Evolutionary conservation across 1,284 basidiomycete species (phyloP).

Genomic region (Trichosporon sp.): DNA sequence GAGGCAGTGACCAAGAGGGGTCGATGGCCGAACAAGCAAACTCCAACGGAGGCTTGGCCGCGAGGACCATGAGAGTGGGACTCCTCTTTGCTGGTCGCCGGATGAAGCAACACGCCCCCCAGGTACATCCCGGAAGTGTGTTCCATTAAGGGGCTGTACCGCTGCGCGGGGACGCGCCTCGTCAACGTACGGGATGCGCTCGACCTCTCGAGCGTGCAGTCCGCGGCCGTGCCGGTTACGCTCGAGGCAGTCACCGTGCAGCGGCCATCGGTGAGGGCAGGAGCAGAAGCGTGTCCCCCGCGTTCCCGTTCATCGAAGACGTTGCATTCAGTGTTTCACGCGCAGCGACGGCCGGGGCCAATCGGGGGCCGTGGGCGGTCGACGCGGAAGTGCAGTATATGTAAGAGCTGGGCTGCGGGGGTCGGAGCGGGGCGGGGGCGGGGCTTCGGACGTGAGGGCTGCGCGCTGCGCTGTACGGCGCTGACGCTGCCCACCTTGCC

Average conservation of each 20-base stretch:
- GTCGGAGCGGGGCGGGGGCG: neutral
- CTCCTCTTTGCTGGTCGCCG: neutral
- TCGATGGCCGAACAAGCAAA: neutral
- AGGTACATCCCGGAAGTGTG: neutral
- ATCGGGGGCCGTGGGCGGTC: neutral
- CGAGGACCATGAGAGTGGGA: neutral
- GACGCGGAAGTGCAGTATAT: neutral
- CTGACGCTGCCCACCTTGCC: neutral
- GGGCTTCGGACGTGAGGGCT: neutral
- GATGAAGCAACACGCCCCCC: neutral
- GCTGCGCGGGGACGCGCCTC: neutral
- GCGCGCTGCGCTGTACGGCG: too few relatives aligned
- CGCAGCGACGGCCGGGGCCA: neutral
- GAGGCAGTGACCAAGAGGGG: neutral
- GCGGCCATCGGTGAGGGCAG: too few relatives aligned
- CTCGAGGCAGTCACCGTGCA: neutral
- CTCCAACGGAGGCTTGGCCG: neutral
- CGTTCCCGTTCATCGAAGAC: neutral
- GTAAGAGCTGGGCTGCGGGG: too few relatives aligned
- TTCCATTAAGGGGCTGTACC: neutral
- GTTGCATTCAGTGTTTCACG: neutral
- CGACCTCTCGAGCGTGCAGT: too few relatives aligned
- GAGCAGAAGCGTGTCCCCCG: neutral
- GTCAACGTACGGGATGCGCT: too few relatives aligned
- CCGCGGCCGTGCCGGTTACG: neutral